Percentiles rank a stretch among this genome's conserved stretches.
These are phyloP conservation scores for Daldinia sp. DNA, from an alignment of 2,329 filamentous ascomycete genomes.

Conservation along the genomic window DNA sequence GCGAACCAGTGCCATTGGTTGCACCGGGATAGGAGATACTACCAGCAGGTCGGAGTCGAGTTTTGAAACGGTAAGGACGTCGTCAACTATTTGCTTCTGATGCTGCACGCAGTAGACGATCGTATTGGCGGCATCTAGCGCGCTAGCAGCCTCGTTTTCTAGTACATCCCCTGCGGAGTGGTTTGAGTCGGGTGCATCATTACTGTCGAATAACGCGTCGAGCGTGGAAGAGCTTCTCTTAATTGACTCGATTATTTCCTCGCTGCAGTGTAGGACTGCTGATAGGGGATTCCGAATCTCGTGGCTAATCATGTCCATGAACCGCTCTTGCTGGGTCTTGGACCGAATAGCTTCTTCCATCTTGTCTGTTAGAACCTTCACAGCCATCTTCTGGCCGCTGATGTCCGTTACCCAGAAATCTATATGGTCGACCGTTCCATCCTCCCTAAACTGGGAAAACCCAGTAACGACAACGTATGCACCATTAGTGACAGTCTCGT, in stretches of 20 bases:
- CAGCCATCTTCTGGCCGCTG: constrained; percentile 43
- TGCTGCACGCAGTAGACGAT: constrained; percentile 81
- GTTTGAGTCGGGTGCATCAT: background rate
- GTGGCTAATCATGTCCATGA: constrained; percentile 46
- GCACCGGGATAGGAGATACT: constrained; percentile 74
- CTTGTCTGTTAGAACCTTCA: constrained; percentile 40
- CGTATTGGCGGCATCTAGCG: constrained; percentile 77
- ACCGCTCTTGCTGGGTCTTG: constrained; percentile 43
- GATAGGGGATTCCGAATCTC: constrained; percentile 45
- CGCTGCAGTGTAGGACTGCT: constrained; percentile 43
- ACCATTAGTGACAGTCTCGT: constrained; percentile 36
- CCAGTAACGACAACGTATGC: constrained; percentile 38
- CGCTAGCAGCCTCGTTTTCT: constrained; percentile 61
- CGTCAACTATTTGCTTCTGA: constrained; percentile 81
- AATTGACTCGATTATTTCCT: constrained; percentile 43
- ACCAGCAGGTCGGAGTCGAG: constrained; percentile 78
- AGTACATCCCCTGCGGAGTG: constrained; percentile 17
- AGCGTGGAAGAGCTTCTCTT: constrained; percentile 24
- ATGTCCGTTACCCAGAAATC: constrained; percentile 45
- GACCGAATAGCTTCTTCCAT: constrained; percentile 43
- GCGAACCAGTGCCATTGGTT: constrained; percentile 72
- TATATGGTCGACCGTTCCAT: constrained; percentile 41
- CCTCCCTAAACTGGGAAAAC: constrained; percentile 38
- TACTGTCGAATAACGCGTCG: constrained; percentile 1
- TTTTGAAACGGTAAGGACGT: constrained; percentile 77